Base-by-base conservation (phyloP, 2,329 filamentous ascomycete genomes). In the Talaromyces sp. region DNA sequence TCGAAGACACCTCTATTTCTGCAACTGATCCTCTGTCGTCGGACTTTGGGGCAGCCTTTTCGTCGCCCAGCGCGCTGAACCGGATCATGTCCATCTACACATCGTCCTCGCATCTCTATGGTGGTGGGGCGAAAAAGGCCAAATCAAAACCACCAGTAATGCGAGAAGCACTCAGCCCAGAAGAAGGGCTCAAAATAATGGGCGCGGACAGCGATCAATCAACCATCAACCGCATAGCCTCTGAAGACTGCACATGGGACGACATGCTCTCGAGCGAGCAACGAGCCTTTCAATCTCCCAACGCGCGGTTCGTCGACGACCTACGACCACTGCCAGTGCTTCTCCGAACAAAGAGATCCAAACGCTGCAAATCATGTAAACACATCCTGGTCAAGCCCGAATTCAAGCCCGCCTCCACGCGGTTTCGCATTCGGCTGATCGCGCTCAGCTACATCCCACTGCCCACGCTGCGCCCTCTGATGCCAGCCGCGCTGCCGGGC, bases 371-470 rank as follows among this genome's bases (percentile, higher is more conserved):
- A 57, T 85, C 89, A 10, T 99, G 95, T 77, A 89, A 95, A 12
- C 94, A 98, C 78, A 97, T 98, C 72, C 89, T 99, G 68, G 90
- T 92, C 64, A 96, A 96, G 74, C 95, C 94, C 14, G 95, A 99
- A 76, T 86, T 88, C 63, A 99, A 98, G 76, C 88, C 96, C 34
- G 87, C 87, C 54, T 94, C 90, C 58, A 95, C 90, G 6, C 89
- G 93, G 33, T 98, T 95, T 83, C 90, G 94, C 70, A 97, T 99
- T 75, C 90, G 91, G 60, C 84, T 98, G 0, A 88, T 98, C 5
- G 96, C 95, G 27, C 85, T 89, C 60, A 92, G 89, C 72, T 94
- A 96, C 76, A 91, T 99, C 65, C 95, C 95, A 0, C 87, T 87
- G 63, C 87, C 97, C 64, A 85, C 87, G 4, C 76, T 87, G 44